A percentile compares a stretch with the other conserved stretches of the same genome.
These are phyloP conservation scores for Patellaria atrata DNA, from an alignment of 495 filamentous ascomycete genomes.

Conservation along the genomic window DNA sequence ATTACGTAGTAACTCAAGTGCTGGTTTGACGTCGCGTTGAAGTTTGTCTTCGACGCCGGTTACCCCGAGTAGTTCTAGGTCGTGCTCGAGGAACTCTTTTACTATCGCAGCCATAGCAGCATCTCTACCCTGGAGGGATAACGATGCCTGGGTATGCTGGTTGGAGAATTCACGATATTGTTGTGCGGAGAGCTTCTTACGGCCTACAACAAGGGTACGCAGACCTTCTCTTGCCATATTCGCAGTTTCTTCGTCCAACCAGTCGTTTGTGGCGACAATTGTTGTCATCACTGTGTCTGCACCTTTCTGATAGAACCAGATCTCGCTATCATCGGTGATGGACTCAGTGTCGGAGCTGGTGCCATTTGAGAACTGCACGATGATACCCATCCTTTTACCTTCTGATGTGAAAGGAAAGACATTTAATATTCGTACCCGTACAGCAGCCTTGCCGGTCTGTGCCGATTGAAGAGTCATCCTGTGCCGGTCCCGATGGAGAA, in stretches of 20 bases:
- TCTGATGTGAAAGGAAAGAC: constrained; percentile 97
- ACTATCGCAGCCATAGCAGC: constrained; percentile 65
- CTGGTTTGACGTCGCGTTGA: constrained; percentile 87
- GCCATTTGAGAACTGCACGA: constrained; percentile 56
- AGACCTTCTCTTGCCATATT: constrained; percentile 98
- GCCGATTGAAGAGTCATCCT: constrained; percentile 66
- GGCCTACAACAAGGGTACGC: constrained; percentile 83
- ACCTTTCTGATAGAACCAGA: constrained; percentile 99
- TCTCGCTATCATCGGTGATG: constrained; percentile 39
- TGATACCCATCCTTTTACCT: constrained; percentile 96
- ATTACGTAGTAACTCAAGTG: constrained; percentile 85
- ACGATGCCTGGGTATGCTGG: constrained; percentile 62
- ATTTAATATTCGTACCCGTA: constrained; percentile 80
- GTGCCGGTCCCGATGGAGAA: constrained; percentile 75
- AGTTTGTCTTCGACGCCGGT: constrained; percentile 97
- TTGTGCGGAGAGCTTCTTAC: constrained; percentile 58
- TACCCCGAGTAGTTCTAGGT: constrained; percentile 84
- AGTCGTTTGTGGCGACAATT: constrained; percentile 91
- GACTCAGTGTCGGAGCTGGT: constrained; percentile 19
- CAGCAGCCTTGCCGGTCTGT: constrained; percentile 59
- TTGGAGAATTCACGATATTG: constrained; percentile 68
- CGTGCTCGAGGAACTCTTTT: constrained; percentile 65
- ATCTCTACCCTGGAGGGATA: constrained; percentile 68
- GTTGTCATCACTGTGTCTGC: constrained; percentile 94
- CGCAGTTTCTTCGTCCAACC: constrained; percentile 95